These are phyloP conservation scores for Pulveroboletus sp. DNA, from an alignment of 768 basidiomycete genomes.

Conservation along the genomic window DNA sequence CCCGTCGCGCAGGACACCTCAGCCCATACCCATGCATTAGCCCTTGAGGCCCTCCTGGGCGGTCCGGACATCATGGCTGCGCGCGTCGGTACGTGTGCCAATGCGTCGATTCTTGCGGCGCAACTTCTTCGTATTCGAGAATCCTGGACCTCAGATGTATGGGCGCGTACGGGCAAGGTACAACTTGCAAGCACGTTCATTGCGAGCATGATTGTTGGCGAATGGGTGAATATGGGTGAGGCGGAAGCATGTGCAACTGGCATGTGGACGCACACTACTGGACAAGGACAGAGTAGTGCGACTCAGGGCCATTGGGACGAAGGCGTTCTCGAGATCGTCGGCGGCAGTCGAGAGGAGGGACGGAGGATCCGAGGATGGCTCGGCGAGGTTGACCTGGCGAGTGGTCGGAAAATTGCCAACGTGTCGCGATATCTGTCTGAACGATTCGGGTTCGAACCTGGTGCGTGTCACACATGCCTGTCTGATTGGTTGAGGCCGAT, in stretches of 20 bases:
- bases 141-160: slow-evolving; percentile 71
- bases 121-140: slow-evolving; percentile 79
- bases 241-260: slow-evolving; percentile 77
- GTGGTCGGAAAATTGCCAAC: slow-evolving; percentile 59
- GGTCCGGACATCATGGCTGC: slow-evolving; percentile 75
- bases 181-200: slow-evolving; percentile 77
- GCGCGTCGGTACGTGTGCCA: slow-evolving; percentile 70
- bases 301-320: slow-evolving; percentile 74
- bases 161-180: slow-evolving; percentile 71
- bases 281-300: slow-evolving; percentile 23
- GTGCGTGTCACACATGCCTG: slow-evolving; percentile 32
- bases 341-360: slow-evolving; percentile 71
- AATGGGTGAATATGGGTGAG: slow-evolving; percentile 69
- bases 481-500: neutral
- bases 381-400: slow-evolving; percentile 73
- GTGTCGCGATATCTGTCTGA: slow-evolving; percentile 75
- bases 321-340: slow-evolving; percentile 70
- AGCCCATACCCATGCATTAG: slow-evolving; percentile 71
- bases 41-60: slow-evolving; percentile 71
- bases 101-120: slow-evolving; percentile 66
- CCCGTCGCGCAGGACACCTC: slow-evolving; percentile 79
- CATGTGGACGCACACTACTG: slow-evolving; percentile 58
- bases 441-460: slow-evolving; percentile 76
- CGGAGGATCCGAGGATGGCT: slow-evolving; percentile 71
- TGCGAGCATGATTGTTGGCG: slow-evolving; percentile 64